Conservation (phyloP, 352 stramenopile species). For the Globisporangium solare region DNA sequence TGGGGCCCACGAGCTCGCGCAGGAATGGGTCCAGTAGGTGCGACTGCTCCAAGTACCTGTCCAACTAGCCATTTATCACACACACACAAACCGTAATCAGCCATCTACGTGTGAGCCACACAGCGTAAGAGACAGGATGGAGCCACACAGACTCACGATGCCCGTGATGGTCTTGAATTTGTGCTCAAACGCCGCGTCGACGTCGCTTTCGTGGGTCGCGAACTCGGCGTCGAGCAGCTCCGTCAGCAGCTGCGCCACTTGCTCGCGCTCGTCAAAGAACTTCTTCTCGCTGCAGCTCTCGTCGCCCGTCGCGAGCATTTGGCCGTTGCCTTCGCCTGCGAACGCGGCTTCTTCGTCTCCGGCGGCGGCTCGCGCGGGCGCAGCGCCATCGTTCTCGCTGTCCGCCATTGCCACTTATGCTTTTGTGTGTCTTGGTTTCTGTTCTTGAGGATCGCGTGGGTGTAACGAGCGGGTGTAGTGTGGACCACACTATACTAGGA, state of each 20-base stretch:
- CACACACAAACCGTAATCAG: slow-evolving; percentile 7
- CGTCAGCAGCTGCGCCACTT: slow-evolving; percentile 37
- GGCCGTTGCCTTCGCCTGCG: neutral
- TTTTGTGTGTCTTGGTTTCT: no score
- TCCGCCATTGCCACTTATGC: no score
- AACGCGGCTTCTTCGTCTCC: no score
- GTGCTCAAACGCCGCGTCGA: slow-evolving; percentile 38
- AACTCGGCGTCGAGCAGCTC: slow-evolving; percentile 28
- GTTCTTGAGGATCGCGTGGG: no score
- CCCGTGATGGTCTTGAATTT: slow-evolving; percentile 34
- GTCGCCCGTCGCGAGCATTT: neutral
- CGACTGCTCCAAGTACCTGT: slow-evolving; percentile 87
- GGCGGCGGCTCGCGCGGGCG: no score
- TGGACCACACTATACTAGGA: no score
- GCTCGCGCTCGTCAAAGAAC: slow-evolving; percentile 62
- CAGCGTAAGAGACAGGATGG: neutral
- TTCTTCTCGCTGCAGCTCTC: slow-evolving; percentile 36
- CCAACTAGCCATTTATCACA: slow-evolving; percentile 39
- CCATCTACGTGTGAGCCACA: neutral
- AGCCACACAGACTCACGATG: slow-evolving; percentile 35
- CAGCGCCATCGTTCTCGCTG: no score
- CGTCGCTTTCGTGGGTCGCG: slow-evolving; percentile 29
- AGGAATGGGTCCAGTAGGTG: slow-evolving; percentile 89
- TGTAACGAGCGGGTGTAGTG: no score
- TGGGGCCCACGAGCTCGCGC: slow-evolving; percentile 57